phyloP scores from a whole-genome alignment of 805 yeast genomes.

The Ogataea glucozyma region DNA sequence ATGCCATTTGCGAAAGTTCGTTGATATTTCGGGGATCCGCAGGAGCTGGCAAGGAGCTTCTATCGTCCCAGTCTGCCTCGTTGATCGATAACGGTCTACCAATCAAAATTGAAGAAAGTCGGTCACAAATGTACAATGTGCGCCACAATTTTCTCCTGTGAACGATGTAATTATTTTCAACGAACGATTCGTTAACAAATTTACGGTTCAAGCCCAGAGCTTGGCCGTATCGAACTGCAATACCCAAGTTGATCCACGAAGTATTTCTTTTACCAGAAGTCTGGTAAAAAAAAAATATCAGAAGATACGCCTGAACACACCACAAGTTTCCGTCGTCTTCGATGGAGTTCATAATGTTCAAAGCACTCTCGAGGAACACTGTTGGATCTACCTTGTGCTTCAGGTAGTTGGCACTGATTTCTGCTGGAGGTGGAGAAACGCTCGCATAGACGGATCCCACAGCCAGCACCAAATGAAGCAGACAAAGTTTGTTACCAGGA shows the following conservation, averaged over 20 bases:
- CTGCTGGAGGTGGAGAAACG: constrained; percentile 10
- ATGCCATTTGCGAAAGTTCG: constrained; percentile 31
- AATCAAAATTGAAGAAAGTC: constrained; percentile 35
- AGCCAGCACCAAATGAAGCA: constrained; percentile 42
- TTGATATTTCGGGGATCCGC: constrained; percentile 24
- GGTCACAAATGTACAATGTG: constrained; percentile 17
- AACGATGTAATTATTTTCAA: constrained; percentile 29
- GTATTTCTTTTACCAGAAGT: constrained; percentile 40
- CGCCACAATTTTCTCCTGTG: constrained; percentile 36
- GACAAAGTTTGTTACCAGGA: constrained; percentile 32
- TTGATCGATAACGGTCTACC: constrained; percentile 41
- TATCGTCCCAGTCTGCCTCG: constrained; percentile 43
- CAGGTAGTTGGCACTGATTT: constrained; percentile 9
- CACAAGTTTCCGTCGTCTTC: constrained; percentile 44
- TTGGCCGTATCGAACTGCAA: constrained; percentile 45
- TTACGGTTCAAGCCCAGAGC: constrained; percentile 43
- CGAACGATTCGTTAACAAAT: constrained; percentile 39
- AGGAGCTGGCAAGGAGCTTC: constrained; percentile 15
- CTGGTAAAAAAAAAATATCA: constrained; percentile 43
- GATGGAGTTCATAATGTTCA: constrained; percentile 30
- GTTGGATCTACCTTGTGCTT: constrained; percentile 29
- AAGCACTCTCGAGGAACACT: constrained; percentile 39
- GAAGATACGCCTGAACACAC: constrained; percentile 42
- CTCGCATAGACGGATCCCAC: constrained; percentile 42
- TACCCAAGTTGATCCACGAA: constrained; percentile 46